phyloP scores from a whole-genome alignment of 441 rosid species.

The Cnidoscolus chayamansa region DNA sequence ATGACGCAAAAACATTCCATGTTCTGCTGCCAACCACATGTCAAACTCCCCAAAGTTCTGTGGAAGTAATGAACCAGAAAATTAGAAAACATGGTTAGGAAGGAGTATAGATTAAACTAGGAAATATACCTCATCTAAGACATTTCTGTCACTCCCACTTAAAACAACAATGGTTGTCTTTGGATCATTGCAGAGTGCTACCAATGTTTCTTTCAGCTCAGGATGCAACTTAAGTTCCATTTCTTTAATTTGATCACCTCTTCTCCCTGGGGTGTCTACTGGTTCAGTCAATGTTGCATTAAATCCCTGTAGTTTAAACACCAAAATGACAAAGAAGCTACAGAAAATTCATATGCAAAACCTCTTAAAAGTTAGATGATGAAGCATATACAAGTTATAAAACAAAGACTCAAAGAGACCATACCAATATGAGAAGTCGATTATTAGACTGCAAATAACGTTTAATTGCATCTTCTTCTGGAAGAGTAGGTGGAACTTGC shows the following conservation, averaged over 20 bases:
- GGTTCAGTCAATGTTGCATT: constrained; percentile 97
- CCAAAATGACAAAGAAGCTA: background rate
- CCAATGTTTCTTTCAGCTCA: constrained; percentile 58
- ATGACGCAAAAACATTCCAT: constrained; percentile 90
- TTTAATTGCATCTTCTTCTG: constrained; percentile 58
- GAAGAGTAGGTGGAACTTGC: constrained; percentile 90
- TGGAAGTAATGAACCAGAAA: background rate
- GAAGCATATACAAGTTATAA: background rate
- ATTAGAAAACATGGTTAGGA: background rate
- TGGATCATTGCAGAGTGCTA: constrained; percentile 61
- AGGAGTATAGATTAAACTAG: constrained; percentile 12
- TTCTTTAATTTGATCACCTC: constrained; percentile 95
- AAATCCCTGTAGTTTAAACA: constrained; percentile 62
- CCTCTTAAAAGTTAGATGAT: constrained; percentile 4
- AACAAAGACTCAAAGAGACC: constrained; percentile 12
- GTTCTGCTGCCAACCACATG: constrained; percentile 97
- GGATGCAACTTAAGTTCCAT: constrained; percentile 95
- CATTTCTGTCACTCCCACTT: constrained; percentile 72
- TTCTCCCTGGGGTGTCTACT: constrained; percentile 78
- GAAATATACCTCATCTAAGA: constrained; percentile 61
- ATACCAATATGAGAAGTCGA: constrained; percentile 89
- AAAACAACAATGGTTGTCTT: constrained; percentile 78
- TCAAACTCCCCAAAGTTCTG: constrained; percentile 87
- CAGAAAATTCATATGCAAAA: background rate
- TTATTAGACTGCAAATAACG: constrained; percentile 68